Percentiles rank a stretch among this genome's conserved stretches.
phyloP scores from a whole-genome alignment of 495 filamentous ascomycete genomes.

The Clavariopsis aquatica region DNA sequence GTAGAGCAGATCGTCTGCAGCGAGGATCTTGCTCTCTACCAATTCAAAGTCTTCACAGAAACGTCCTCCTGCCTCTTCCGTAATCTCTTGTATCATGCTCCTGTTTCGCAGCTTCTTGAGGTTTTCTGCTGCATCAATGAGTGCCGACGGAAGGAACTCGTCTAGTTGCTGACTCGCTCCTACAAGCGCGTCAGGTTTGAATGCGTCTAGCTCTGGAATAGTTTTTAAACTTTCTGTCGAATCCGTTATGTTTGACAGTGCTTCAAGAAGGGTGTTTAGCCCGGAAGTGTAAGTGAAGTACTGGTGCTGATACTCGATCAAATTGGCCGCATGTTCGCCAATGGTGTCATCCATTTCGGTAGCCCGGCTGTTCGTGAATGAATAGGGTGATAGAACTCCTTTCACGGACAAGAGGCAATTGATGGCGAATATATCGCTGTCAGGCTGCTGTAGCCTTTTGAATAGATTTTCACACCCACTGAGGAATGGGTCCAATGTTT shows the following conservation, averaged over 20 bases:
- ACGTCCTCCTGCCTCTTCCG: conserved; percentile 76
- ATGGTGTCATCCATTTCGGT: conserved; percentile 52
- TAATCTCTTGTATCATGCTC: conserved; percentile 69
- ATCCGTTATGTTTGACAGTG: conserved; percentile 55
- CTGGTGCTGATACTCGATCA: conserved; percentile 61
- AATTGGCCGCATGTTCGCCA: conserved; percentile 42
- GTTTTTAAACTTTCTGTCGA: conserved; percentile 49
- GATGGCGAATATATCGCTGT: conserved; percentile 71
- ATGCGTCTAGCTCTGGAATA: conserved; percentile 58
- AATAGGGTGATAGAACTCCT: conserved; percentile 53
- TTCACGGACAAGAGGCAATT: conserved; percentile 73
- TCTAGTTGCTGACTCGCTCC: conserved; percentile 76
- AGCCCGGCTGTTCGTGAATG: conserved; percentile 55
- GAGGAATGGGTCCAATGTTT: conserved; percentile 85
- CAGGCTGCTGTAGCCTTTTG: conserved; percentile 57
- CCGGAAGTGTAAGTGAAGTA: conserved; percentile 77
- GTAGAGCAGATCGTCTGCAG: conserved; percentile 54
- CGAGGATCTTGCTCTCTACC: conserved; percentile 69
- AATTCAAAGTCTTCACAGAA: conserved; percentile 93
- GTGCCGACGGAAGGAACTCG: conserved; percentile 84
- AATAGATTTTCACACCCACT: conserved; percentile 69
- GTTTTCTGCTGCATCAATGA: conserved; percentile 87
- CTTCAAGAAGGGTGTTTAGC: conserved; percentile 66
- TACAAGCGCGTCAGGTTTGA: conserved; percentile 64
- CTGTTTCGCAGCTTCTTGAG: conserved; percentile 71